Evolutionary conservation across 2,329 filamentous ascomycete species (phyloP).

Genomic region (Neofusicoccum sp.): DNA sequence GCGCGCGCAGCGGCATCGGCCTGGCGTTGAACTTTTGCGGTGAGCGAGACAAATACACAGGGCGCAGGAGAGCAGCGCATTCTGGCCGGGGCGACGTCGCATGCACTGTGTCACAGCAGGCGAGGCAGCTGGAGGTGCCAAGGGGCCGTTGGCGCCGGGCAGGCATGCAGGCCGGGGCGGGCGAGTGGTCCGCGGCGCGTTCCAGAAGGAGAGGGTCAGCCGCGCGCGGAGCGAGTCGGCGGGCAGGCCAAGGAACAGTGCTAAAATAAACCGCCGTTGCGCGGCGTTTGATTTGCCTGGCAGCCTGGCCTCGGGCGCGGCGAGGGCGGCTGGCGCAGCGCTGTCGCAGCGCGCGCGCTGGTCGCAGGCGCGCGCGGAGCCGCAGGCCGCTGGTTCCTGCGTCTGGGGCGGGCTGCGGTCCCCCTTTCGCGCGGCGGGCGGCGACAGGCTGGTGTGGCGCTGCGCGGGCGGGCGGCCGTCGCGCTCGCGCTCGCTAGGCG

Average conservation of each 20-base stretch:
- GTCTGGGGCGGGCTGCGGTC: not conserved
- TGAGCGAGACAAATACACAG: not conserved
- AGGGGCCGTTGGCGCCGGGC: constrained; percentile 3
- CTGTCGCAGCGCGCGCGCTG: not conserved
- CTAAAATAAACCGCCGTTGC: constrained; percentile 17
- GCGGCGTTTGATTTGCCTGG: constrained; percentile 14
- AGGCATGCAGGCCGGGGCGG: not conserved
- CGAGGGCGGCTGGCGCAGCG: not conserved
- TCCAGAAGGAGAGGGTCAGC: constrained; percentile 17
- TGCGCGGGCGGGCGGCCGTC: not conserved
- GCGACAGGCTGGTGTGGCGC: constrained; percentile 7
- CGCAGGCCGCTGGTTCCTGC: constrained; percentile 8
- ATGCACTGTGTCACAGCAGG: not conserved
- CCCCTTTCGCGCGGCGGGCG: constrained; percentile 8
- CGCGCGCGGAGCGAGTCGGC: constrained; percentile 6
- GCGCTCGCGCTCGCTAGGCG: constrained; percentile 5
- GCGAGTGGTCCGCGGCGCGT: constrained; percentile 2
- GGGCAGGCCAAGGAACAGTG: not conserved
- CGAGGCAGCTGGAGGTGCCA: not conserved
- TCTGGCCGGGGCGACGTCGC: not conserved
- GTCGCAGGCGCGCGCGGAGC: not conserved
- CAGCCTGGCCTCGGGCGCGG: not conserved
- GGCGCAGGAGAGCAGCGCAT: not conserved
- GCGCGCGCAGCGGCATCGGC: constrained; percentile 15
- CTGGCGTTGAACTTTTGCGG: not conserved